Evolutionary conservation across 148 eudicot genomes (phyloP).

Genomic region (Bassia scoparia): DNA sequence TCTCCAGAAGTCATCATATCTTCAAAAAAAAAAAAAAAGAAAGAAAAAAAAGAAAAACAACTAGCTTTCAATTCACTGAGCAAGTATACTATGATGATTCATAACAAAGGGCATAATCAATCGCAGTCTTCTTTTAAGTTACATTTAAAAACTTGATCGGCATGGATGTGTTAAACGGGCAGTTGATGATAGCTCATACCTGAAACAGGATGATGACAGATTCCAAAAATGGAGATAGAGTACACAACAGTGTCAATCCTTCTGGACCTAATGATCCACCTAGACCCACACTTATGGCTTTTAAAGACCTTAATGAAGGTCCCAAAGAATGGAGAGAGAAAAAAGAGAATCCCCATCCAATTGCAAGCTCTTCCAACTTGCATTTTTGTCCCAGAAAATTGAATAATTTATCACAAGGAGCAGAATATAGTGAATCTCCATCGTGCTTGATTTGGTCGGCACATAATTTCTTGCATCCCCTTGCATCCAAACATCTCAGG

Average conservation of each 20-base stretch:
- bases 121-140: background rate
- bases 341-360: constrained; percentile 88
- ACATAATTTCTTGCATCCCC: constrained; percentile 58
- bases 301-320: constrained; percentile 49
- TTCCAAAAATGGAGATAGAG: constrained; percentile 59
- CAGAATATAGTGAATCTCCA: constrained; percentile 7
- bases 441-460: constrained; percentile 24
- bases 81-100: too few relatives aligned
- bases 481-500: constrained; percentile 51
- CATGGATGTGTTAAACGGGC: background rate
- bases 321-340: constrained; percentile 42
- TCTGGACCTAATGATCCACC: constrained; percentile 74
- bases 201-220: constrained; percentile 68
- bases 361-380: constrained; percentile 57
- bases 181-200: constrained; percentile 52
- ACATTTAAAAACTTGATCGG: background rate
- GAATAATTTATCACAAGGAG: constrained; percentile 38
- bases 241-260: constrained; percentile 52
- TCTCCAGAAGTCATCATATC: too few relatives aligned
- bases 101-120: too few relatives aligned
- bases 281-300: constrained; percentile 60
- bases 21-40: too few relatives aligned
- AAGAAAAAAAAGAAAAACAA: too few relatives aligned
- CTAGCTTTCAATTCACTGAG: too few relatives aligned
- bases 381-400: constrained; percentile 44